Percentiles rank a stretch among this genome's conserved stretches.
These are phyloP conservation scores for Saprolegnia diclina DNA, from an alignment of 352 stramenopile genomes.

Conservation along the genomic window DNA sequence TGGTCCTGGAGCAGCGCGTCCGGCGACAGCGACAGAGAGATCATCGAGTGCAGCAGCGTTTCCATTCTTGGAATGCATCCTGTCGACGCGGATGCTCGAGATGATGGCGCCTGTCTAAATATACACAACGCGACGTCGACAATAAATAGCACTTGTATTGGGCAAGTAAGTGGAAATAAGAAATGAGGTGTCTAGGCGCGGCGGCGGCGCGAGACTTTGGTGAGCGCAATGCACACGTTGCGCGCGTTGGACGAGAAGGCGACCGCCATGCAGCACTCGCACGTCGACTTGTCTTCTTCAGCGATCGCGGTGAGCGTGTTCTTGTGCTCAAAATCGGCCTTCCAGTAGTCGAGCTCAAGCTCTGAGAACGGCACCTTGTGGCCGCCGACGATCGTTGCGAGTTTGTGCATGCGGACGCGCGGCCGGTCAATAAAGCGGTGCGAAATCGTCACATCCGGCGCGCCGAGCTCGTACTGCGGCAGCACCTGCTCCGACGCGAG, in stretches of 20 bases:
- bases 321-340: conserved; percentile 5
- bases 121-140: not conserved
- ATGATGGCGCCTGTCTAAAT: not conserved
- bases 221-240: conserved; percentile 18
- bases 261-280: not conserved
- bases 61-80: conserved; percentile 2
- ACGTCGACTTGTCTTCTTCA: conserved; percentile 3
- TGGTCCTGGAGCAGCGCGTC: conserved; percentile 23
- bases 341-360: not conserved
- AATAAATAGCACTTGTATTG: not conserved
- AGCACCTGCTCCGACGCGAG: not conserved
- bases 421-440: conserved; percentile 8
- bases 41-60: not conserved
- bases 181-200: not conserved
- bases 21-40: not conserved
- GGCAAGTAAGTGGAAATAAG: not conserved
- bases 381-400: conserved; percentile 3
- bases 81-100: not conserved
- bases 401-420: not conserved
- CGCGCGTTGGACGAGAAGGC: not conserved
- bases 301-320: conserved; percentile 2
- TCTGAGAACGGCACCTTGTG: conserved; percentile 10
- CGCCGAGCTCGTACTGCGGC: not conserved
- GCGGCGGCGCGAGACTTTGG: conserved; percentile 8
- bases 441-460: conserved; percentile 5